Evolutionary conservation across 352 stramenopile genomes (phyloP).

Genomic region (Pythium oligandrum): DNA sequence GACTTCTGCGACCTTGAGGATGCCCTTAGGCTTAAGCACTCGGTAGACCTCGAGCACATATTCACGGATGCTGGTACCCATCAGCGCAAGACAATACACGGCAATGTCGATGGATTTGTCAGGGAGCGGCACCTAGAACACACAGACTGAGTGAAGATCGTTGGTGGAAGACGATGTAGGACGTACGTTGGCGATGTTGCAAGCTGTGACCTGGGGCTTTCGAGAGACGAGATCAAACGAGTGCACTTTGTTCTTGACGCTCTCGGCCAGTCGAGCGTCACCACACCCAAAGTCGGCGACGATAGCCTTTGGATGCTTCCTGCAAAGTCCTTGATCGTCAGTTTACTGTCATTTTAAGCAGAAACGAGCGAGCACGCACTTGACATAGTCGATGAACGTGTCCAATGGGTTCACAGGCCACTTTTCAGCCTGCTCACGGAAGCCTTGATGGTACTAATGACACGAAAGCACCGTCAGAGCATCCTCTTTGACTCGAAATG

Average conservation of each 20-base stretch:
- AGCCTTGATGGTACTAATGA: constrained; percentile 94
- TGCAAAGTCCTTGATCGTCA: constrained; percentile 8
- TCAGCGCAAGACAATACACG: constrained; percentile 97
- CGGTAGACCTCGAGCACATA: constrained; percentile 96
- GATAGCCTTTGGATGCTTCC: constrained; percentile 59
- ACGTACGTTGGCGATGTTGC: constrained; percentile 93
- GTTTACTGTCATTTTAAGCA: too few relatives aligned
- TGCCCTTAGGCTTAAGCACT: constrained; percentile 91
- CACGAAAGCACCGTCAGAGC: too few relatives aligned
- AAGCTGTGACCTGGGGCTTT: constrained; percentile 91
- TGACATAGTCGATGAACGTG: constrained; percentile 94
- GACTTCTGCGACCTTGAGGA: constrained; percentile 85
- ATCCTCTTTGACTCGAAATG: too few relatives aligned
- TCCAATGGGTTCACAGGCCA: constrained; percentile 98
- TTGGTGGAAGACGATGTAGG: too few relatives aligned
- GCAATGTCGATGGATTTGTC: constrained; percentile 91
- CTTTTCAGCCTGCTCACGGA: constrained; percentile 94
- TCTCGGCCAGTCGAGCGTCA: constrained; percentile 92
- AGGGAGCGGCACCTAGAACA: constrained; percentile 85
- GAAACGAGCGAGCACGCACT: constrained; percentile 28
- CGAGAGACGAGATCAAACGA: constrained; percentile 97
- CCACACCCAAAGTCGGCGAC: constrained; percentile 99
- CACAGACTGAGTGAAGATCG: too few relatives aligned
- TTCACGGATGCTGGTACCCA: constrained; percentile 96
- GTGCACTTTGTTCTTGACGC: constrained; percentile 89